phyloP scores from a whole-genome alignment of 768 basidiomycete species.

The Amanita rimosa region DNA sequence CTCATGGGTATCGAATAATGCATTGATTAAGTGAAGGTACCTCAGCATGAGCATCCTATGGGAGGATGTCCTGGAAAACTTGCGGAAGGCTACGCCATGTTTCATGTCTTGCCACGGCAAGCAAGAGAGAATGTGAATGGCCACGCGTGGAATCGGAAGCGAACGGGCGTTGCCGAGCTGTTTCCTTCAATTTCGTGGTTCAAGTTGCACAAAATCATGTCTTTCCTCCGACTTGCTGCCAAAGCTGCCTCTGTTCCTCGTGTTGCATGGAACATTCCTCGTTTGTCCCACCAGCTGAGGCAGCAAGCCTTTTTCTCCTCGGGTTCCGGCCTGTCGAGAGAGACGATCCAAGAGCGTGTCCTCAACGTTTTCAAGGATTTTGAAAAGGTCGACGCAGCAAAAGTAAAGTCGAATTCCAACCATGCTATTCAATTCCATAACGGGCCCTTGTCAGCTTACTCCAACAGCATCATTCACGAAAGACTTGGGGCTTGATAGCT shows the following conservation, averaged over 20 bases:
- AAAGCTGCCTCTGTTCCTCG: conserved; percentile 33
- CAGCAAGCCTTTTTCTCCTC: conserved; percentile 52
- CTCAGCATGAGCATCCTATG: conserved; percentile 91
- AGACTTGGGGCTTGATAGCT: conserved; percentile 88
- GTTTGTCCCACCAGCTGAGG: conserved; percentile 24
- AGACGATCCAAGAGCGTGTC: conserved; percentile 63
- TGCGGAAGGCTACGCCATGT: conserved; percentile 89
- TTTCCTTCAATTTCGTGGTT: conserved; percentile 1
- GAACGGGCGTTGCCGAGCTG: conserved; percentile 4
- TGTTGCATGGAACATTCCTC: conserved; percentile 22
- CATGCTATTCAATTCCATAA: not conserved
- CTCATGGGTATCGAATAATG: conserved; percentile 7
- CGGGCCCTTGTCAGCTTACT: conserved; percentile 41
- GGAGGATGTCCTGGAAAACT: conserved; percentile 83
- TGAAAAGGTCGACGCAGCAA: conserved; percentile 74
- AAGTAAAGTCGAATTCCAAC: conserved; percentile 29
- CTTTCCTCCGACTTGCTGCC: conserved; percentile 40
- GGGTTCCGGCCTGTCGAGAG: conserved; percentile 51
- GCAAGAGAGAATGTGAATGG: not conserved
- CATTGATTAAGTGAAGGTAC: conserved; percentile 27
- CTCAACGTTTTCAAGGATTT: conserved; percentile 79
- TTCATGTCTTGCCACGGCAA: conserved; percentile 44
- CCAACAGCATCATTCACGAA: conserved; percentile 55
- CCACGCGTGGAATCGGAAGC: not conserved
- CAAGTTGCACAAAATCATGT: conserved; percentile 26